These are phyloP conservation scores for Calonectria honghensis DNA, from an alignment of 2,329 filamentous ascomycete species.

Conservation along the genomic window DNA sequence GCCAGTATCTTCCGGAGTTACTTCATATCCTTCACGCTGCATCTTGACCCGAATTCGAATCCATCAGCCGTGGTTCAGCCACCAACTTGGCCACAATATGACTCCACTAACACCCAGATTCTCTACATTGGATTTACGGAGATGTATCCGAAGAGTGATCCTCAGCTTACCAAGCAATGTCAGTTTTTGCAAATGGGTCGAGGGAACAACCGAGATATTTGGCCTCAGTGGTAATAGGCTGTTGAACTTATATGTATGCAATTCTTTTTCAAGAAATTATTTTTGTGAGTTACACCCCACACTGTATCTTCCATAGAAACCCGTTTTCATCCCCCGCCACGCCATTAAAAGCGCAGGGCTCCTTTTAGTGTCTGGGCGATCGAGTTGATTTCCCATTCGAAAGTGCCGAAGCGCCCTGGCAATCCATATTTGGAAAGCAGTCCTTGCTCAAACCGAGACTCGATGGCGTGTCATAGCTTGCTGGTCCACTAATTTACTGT, in stretches of 20 bases:
- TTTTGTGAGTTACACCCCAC: not conserved
- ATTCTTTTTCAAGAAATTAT: not conserved
- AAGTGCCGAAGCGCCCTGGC: not conserved
- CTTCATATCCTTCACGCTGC: constrained; percentile 7
- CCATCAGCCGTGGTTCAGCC: not conserved
- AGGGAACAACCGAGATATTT: not conserved
- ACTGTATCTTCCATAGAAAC: not conserved
- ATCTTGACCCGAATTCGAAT: not conserved
- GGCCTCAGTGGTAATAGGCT: constrained; percentile 9
- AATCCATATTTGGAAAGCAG: not conserved
- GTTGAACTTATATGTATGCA: not conserved
- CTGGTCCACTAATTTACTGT: not conserved
- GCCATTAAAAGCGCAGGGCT: not conserved
- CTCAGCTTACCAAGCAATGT: not conserved
- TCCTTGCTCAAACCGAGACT: not conserved
- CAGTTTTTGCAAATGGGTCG: constrained; percentile 17
- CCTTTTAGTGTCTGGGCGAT: not conserved
- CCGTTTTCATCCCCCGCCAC: not conserved
- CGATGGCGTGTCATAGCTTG: not conserved
- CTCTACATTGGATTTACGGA: not conserved
- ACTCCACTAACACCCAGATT: not conserved
- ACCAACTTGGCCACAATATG: constrained; percentile 1
- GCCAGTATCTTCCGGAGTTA: not conserved
- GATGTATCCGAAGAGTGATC: not conserved
- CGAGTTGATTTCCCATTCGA: not conserved